These are phyloP conservation scores for Dictyostelium citrinum DNA, from an alignment of 78 protist genomes.

Conservation along the genomic window DNA sequence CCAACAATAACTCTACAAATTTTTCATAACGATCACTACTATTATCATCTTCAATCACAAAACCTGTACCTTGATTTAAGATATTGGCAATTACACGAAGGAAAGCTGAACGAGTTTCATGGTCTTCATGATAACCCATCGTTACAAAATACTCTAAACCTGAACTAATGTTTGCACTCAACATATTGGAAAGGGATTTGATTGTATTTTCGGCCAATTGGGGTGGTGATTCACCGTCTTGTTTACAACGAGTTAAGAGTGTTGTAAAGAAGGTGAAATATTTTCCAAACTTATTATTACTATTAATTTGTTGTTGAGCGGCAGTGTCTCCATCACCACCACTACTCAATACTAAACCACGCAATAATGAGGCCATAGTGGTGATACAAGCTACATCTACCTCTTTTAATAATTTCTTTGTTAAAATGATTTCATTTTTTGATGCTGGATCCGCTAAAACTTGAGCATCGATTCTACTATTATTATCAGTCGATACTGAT, in stretches of 20 bases:
- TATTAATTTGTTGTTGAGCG: background rate
- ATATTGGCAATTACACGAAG: constrained; percentile 83
- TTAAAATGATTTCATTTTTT: constrained; percentile 17
- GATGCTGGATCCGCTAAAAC: background rate
- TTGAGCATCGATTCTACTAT: background rate
- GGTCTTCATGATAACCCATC: constrained; percentile 84
- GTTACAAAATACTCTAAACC: constrained; percentile 62
- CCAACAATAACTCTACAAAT: constrained; percentile 48
- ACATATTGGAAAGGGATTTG: constrained; percentile 52
- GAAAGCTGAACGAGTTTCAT: constrained; percentile 78
- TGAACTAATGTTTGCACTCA: constrained; percentile 75
- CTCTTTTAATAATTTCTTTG: constrained; percentile 24
- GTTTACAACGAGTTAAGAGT: constrained; percentile 57
- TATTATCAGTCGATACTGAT: background rate
- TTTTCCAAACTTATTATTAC: constrained; percentile 52
- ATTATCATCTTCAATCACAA: constrained; percentile 42
- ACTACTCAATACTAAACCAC: constrained; percentile 44
- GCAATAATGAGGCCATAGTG: constrained; percentile 46
- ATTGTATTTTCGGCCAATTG: constrained; percentile 66
- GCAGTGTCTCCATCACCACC: constrained; percentile 22
- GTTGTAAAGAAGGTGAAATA: constrained; percentile 80
- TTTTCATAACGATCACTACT: constrained; percentile 46
- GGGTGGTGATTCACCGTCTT: constrained; percentile 47
- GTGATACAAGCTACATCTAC: constrained; percentile 66
- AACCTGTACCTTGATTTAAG: constrained; percentile 79